These are phyloP conservation scores for Lepraria neglecta DNA, from an alignment of 495 filamentous ascomycete genomes.

Conservation along the genomic window DNA sequence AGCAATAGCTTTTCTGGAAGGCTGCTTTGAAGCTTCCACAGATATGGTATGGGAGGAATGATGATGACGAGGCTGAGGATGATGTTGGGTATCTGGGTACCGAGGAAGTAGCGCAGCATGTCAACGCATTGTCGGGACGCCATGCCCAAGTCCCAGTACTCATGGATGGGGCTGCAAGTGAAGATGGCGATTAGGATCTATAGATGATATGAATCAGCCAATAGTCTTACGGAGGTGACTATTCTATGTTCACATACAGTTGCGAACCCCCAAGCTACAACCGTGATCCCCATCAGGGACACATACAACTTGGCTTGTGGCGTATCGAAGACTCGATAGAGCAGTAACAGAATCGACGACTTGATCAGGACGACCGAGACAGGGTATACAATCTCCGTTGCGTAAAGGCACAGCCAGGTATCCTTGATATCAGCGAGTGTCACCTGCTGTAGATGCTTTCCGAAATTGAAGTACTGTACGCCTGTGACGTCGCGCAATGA, in stretches of 20 bases:
- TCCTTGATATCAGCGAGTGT: constrained; percentile 9
- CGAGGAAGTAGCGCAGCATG: constrained; percentile 33
- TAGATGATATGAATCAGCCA: not conserved
- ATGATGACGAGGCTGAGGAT: constrained; percentile 40
- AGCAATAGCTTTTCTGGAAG: constrained; percentile 31
- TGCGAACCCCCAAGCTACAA: constrained; percentile 34
- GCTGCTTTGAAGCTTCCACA: constrained; percentile 41
- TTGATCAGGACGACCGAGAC: constrained; percentile 35
- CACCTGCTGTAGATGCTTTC: constrained; percentile 3
- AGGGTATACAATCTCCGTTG: constrained; percentile 28
- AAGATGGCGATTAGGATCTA: constrained; percentile 32
- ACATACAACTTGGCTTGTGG: constrained; percentile 30
- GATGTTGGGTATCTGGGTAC: constrained; percentile 40
- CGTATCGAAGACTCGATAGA: constrained; percentile 36
- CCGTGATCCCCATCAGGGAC: constrained; percentile 29
- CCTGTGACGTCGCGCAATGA: not conserved
- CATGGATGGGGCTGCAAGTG: constrained; percentile 31
- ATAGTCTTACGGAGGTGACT: not conserved
- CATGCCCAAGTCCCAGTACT: constrained; percentile 13
- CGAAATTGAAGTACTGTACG: constrained; percentile 5
- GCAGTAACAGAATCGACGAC: constrained; percentile 40
- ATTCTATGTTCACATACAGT: constrained; percentile 18
- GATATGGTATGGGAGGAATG: constrained; percentile 45
- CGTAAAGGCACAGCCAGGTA: constrained; percentile 15
- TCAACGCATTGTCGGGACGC: constrained; percentile 33